Conservation (phyloP, 192 early-diverging fungal genomes). For the Linnemannia schmuckeri region DNA sequence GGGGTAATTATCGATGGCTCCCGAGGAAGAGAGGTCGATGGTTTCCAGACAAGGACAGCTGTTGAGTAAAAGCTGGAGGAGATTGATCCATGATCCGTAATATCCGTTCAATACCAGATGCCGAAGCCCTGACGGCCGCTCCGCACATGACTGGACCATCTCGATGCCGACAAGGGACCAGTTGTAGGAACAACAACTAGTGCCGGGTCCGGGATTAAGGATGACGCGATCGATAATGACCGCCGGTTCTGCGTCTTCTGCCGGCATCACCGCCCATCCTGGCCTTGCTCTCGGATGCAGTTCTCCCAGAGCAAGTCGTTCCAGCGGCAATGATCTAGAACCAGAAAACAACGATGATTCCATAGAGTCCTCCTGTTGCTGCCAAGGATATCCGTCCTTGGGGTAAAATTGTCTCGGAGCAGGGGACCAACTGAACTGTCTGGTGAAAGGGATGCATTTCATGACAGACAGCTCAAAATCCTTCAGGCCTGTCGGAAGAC, state of each 20-base stretch:
- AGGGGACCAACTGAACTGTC: neutral
- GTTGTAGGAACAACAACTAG: too few species aligned
- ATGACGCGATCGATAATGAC: neutral
- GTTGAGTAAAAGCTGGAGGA: neutral
- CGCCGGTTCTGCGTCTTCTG: too few species aligned
- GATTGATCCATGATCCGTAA: neutral
- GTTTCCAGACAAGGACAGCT: neutral
- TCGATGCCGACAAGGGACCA: neutral
- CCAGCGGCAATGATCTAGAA: neutral
- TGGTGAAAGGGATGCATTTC: neutral
- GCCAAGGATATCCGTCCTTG: neutral
- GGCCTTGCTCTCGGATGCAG: too few species aligned
- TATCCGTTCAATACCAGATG: neutral
- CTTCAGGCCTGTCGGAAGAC: neutral
- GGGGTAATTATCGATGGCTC: rapidly evolving
- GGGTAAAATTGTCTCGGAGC: too few species aligned
- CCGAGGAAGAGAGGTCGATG: neutral
- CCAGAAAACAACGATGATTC: neutral
- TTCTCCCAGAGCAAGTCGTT: neutral
- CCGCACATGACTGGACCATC: neutral
- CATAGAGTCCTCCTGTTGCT: neutral
- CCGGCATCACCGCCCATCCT: too few species aligned
- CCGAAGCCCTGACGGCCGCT: neutral
- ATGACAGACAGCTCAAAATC: neutral
- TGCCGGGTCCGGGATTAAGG: neutral